Conservation (phyloP, 106 monocot species). For the Acorus gramineus region DNA sequence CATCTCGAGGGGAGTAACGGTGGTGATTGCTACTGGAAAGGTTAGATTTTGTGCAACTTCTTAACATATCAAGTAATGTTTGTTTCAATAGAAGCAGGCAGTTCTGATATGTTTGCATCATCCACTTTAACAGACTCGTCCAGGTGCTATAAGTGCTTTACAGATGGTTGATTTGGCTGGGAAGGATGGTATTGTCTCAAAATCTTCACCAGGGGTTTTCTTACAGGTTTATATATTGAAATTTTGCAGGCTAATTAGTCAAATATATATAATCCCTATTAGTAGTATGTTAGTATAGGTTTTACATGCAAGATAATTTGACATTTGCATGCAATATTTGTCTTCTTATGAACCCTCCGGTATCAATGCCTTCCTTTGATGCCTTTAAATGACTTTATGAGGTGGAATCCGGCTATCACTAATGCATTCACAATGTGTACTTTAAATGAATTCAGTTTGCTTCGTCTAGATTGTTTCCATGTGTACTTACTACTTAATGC, state of each 20-base stretch:
- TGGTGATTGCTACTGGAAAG: conserved; percentile 95
- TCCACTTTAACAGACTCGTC: conserved; percentile 45
- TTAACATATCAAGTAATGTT: too few species aligned
- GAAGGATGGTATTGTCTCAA: conserved; percentile 61
- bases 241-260: neutral
- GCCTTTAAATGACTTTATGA: too few species aligned
- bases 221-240: conserved; percentile 44
- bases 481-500: neutral
- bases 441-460: neutral
- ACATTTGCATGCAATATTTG: too few species aligned
- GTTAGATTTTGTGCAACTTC: conserved; percentile 19
- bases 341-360: too few species aligned
- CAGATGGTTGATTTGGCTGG: conserved; percentile 62
- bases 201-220: conserved; percentile 76
- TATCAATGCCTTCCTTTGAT: too few species aligned
- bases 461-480: neutral
- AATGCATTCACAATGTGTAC: neutral
- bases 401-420: too few species aligned
- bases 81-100: too few species aligned
- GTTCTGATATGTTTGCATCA: too few species aligned
- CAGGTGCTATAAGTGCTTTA: conserved; percentile 64
- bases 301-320: too few species aligned
- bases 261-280: conserved; percentile 15
- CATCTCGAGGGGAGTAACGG: conserved; percentile 68
- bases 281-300: too few species aligned